phyloP scores from a whole-genome alignment of 73 alveolate species.

The Tetrahymena elliotti region DNA sequence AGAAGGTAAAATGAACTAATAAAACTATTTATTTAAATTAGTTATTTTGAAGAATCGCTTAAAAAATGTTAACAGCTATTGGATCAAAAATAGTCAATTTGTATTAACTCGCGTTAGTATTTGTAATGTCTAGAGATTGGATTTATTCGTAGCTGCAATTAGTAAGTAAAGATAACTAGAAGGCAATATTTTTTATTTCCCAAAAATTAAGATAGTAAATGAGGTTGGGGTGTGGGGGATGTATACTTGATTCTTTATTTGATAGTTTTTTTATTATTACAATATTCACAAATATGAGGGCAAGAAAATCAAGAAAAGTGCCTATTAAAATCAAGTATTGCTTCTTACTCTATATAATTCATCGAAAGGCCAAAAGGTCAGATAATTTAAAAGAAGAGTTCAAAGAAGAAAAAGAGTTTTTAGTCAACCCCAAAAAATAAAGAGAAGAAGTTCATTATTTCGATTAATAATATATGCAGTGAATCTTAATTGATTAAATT shows the following conservation, averaged over 20 bases:
- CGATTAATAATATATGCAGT: neutral
- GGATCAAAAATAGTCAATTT: neutral
- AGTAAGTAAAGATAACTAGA: neutral
- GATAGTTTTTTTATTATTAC: neutral
- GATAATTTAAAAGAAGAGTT: neutral
- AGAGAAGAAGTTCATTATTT: neutral
- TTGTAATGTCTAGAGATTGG: neutral
- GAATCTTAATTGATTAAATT: neutral
- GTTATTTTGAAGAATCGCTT: neutral
- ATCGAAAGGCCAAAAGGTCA: neutral
- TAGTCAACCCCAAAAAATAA: neutral
- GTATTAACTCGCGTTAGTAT: neutral
- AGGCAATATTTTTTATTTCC: neutral
- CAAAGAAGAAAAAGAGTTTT: neutral
- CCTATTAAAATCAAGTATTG: neutral
- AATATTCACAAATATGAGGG: neutral
- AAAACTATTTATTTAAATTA: neutral
- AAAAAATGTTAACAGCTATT: neutral
- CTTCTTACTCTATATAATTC: neutral
- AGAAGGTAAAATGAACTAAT: neutral
- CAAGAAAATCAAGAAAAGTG: neutral
- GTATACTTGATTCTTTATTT: no score
- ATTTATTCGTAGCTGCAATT: neutral
- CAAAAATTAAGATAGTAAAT: neutral
- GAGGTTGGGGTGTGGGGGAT: neutral